Evolutionary conservation across 495 filamentous ascomycete species (phyloP).

Genomic region (Thermothielavioides terrestris): DNA sequence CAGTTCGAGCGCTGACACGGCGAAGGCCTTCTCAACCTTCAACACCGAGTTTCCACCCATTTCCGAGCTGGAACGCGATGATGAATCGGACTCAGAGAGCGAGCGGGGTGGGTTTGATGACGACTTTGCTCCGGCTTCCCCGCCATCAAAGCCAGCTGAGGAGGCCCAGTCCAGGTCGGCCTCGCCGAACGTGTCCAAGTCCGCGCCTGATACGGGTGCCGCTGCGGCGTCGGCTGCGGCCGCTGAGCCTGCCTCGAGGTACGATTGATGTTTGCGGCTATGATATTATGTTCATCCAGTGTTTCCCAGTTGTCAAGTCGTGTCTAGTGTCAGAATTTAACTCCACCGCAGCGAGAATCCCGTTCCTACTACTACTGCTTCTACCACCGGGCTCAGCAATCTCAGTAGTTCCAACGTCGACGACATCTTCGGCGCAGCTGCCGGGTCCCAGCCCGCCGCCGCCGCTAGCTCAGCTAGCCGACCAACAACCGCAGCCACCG

Average conservation of each 20-base stretch:
- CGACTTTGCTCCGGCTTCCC: conserved; percentile 71
- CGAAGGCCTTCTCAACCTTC: conserved; percentile 41
- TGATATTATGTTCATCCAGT: neutral
- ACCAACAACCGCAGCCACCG: conserved; percentile 12
- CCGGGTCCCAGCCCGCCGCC: neutral
- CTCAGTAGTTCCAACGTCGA: conserved; percentile 19
- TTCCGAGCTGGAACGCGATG: conserved; percentile 71
- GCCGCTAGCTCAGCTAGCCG: conserved; percentile 8
- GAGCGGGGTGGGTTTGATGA: conserved; percentile 80
- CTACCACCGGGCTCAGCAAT: conserved; percentile 9
- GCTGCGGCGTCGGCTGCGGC: conserved; percentile 10
- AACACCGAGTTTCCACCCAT: conserved; percentile 87
- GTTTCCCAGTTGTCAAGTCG: neutral
- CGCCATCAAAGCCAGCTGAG: conserved; percentile 36
- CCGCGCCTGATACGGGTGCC: conserved; percentile 5
- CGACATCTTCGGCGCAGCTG: conserved; percentile 26
- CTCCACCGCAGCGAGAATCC: conserved; percentile 22
- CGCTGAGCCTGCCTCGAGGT: conserved; percentile 21
- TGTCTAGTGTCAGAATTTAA: neutral
- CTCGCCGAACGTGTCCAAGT: conserved; percentile 20
- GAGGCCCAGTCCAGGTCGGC: conserved; percentile 21
- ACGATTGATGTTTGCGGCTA: conserved; percentile 3
- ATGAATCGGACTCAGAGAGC: conserved; percentile 64
- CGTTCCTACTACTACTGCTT: conserved; percentile 11
- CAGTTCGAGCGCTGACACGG: conserved; percentile 18